Conservation (phyloP, 2,329 filamentous ascomycete species). For the Rhinocladiella similis region DNA sequence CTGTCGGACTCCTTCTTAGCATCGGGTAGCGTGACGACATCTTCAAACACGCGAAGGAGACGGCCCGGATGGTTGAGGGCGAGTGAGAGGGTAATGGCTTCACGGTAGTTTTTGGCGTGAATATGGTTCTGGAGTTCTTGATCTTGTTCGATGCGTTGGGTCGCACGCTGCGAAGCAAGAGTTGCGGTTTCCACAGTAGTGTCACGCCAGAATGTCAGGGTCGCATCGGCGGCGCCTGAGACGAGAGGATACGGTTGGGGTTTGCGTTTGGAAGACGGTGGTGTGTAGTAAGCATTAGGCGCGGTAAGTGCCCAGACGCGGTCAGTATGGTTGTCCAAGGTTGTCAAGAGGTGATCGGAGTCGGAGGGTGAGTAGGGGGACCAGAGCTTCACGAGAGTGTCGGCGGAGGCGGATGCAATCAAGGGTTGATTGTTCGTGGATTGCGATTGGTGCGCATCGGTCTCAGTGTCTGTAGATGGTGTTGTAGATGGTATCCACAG, state of each 20-base stretch:
- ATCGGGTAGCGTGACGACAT: slow-evolving; percentile 61
- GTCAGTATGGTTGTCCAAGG: slow-evolving; percentile 95
- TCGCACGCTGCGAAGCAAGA: slow-evolving; percentile 70
- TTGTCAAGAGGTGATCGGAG: slow-evolving; percentile 76
- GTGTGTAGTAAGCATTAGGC: slow-evolving; percentile 35
- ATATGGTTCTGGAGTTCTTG: slow-evolving; percentile 94
- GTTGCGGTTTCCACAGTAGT: slow-evolving; percentile 79
- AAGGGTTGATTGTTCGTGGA: slow-evolving; percentile 32
- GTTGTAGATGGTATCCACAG: slow-evolving; percentile 70
- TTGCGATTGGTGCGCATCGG: slow-evolving; percentile 31
- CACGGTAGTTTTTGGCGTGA: slow-evolving; percentile 80
- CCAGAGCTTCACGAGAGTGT: slow-evolving; percentile 96
- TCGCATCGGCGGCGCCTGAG: slow-evolving; percentile 89
- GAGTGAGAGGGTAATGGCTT: slow-evolving; percentile 87
- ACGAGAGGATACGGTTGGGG: slow-evolving; percentile 66
- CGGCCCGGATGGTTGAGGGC: slow-evolving; percentile 92
- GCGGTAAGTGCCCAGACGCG: slow-evolving; percentile 88
- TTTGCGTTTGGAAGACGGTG: slow-evolving; percentile 32
- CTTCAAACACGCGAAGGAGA: slow-evolving; percentile 78
- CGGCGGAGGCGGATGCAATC: slow-evolving; percentile 82
- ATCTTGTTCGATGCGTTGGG: slow-evolving; percentile 85
- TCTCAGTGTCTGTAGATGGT: slow-evolving; percentile 37
- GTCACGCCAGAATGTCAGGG: slow-evolving; percentile 93
- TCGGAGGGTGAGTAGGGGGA: slow-evolving; percentile 61
- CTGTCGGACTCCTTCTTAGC: slow-evolving; percentile 34